Conservation (phyloP, 345 rosid genomes). For the Syzygium grande region DNA sequence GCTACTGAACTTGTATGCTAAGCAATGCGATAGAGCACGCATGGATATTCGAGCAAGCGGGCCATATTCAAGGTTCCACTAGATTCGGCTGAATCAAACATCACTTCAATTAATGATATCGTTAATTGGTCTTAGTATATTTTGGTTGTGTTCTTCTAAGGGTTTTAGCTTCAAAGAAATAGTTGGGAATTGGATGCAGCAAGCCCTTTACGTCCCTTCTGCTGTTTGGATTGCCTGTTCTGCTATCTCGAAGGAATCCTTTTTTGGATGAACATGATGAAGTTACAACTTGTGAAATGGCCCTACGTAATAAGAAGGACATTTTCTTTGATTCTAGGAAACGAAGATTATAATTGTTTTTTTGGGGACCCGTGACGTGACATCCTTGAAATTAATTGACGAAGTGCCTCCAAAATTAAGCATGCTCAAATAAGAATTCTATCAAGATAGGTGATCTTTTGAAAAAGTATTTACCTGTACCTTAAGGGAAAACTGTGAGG, state of each 20-base stretch:
- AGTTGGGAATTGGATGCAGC: not conserved
- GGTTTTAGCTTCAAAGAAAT: not conserved
- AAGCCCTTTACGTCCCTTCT: not conserved
- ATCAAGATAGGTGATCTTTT: rapidly evolving
- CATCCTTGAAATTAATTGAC: no score
- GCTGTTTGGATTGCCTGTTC: not conserved
- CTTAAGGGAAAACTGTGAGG: no score
- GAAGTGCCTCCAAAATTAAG: no score
- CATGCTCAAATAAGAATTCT: no score
- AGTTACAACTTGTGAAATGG: not conserved
- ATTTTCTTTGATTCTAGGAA: not conserved
- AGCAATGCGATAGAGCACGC: not conserved
- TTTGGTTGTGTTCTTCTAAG: not conserved
- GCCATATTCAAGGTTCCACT: not conserved
- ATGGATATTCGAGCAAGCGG: not conserved
- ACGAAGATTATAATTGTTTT: not conserved
- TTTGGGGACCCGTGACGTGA: no score
- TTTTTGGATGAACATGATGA: not conserved
- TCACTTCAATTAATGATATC: not conserved
- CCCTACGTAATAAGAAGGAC: not conserved
- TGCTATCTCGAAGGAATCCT: not conserved
- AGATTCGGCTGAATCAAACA: not conserved
- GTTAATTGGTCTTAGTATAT: not conserved
- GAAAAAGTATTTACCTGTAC: no score
- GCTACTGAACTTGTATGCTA: not conserved